Evolutionary conservation across 345 rosid genomes (phyloP).

Genomic region (Geranium brycei): DNA sequence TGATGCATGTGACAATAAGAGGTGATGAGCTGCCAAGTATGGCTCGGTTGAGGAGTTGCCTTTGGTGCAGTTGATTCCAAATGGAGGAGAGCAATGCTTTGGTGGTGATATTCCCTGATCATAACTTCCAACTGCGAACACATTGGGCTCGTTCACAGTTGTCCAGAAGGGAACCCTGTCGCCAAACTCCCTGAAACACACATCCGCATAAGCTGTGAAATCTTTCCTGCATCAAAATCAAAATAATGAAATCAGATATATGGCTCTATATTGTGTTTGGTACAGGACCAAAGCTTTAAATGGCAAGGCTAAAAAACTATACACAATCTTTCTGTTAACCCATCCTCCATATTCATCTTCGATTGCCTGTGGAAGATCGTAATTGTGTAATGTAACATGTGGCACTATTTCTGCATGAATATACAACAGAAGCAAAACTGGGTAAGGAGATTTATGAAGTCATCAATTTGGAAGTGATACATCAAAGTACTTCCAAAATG

Average conservation of each 20-base stretch:
- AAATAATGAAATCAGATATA: constrained; percentile 3
- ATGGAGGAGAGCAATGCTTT: constrained; percentile 26
- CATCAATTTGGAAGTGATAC: too few species aligned
- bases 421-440: too few species aligned
- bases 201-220: constrained; percentile 29
- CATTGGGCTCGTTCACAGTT: constrained; percentile 36
- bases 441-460: too few species aligned
- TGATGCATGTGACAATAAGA: constrained; percentile 62
- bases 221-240: constrained; percentile 23
- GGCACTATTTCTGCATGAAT: constrained; percentile 21
- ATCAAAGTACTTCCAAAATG: constrained; percentile 4
- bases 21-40: constrained; percentile 46
- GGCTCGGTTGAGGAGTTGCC: constrained; percentile 72
- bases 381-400: constrained; percentile 24
- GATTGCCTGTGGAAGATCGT: constrained; percentile 30
- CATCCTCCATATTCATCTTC: constrained; percentile 38
- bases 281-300: too few species aligned
- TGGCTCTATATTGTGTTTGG: neutral
- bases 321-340: constrained; percentile 27
- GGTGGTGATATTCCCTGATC: constrained; percentile 18
- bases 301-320: neutral
- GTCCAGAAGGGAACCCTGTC: constrained; percentile 31
- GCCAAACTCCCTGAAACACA: constrained; percentile 40
- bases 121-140: constrained; percentile 20
- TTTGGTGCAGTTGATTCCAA: constrained; percentile 20